Evolutionary conservation across 768 basidiomycete species (phyloP).

Genomic region (Chiua virens): DNA sequence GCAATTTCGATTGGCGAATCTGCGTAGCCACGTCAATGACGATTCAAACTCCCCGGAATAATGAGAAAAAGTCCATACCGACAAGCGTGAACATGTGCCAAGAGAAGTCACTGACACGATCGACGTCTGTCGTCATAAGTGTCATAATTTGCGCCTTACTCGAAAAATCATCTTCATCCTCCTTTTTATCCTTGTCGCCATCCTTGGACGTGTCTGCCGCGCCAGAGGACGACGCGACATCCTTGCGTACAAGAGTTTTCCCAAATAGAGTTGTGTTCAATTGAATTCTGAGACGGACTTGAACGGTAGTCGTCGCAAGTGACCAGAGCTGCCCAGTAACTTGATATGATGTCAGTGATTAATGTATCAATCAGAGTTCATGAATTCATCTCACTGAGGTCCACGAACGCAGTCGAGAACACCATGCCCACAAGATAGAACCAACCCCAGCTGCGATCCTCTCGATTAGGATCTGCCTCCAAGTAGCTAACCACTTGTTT

Average conservation of each 20-base stretch:
- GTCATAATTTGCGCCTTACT: conserved; percentile 88
- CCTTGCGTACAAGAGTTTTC: conserved; percentile 85
- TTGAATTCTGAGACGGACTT: conserved; percentile 70
- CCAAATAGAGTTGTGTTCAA: conserved; percentile 83
- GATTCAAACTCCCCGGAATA: not conserved
- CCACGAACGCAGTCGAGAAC: conserved; percentile 40
- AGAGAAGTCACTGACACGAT: conserved; percentile 82
- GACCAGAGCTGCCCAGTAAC: conserved; percentile 74
- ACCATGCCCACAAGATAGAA: conserved; percentile 59
- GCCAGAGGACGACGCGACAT: conserved; percentile 66
- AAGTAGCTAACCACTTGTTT: conserved; percentile 60
- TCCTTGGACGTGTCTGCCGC: conserved; percentile 26
- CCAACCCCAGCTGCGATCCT: conserved; percentile 71
- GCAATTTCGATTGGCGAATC: conserved; percentile 79
- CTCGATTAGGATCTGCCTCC: conserved; percentile 57
- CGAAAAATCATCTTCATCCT: conserved; percentile 55
- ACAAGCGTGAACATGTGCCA: conserved; percentile 78
- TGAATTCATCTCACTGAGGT: conserved; percentile 38
- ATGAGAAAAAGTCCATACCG: conserved; percentile 40
- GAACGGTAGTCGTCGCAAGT: conserved; percentile 63
- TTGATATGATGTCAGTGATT: conserved; percentile 26
- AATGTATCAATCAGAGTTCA: not conserved
- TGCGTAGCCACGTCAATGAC: conserved; percentile 21
- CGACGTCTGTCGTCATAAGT: conserved; percentile 93
- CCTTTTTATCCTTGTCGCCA: conserved; percentile 18